Evolutionary conservation across 2,329 filamentous ascomycete species (phyloP), one percentile per base, ranked within the genome.

Genomic region (Hypoxylon sp.): DNA sequence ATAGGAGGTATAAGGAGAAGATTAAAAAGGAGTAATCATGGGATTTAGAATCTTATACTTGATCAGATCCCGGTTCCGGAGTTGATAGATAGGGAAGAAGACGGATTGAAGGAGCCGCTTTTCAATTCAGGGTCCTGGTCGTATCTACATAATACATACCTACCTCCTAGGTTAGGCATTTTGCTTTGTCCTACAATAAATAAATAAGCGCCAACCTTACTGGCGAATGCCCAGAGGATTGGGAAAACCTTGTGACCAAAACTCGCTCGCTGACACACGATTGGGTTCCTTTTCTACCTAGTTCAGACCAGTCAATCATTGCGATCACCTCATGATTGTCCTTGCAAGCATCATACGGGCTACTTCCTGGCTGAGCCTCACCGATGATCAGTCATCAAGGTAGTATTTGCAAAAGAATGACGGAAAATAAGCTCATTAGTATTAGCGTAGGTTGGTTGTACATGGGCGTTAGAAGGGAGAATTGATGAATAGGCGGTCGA

Each of bases 381-480:
- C 31, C 17, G 47, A n/a, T 42, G 31, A 65, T 39, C 26, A 59
- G 58, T 58, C 52, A 59, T 42, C 19, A 67, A 11, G 33, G 47
- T 37, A n/a, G 26, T 22, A 66, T 66, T 61, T 53, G 46, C 62
- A 55, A 69, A 69, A 69, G 54, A 66, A 71, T 71, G 65, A 66
- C 68, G 68, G 59, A 63, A 70, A 62, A 65, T 66, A 66, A 66
- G 62, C 55, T 69, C 68, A 68, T 71, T 52, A 26, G 19, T n/a
- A 39, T 54, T 31, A 11, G 33, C 35, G 33, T 50, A 13, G 9
- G 24, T 46, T 55, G 42, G 53, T 44, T 44, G 37, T 11, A 55
- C 24, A 37, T 24, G 22, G 26, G 53, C 17, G 29, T 17, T 17
- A 10, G 11, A 31, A 52, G 42, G n/a, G 33, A 22, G 42, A 64